These are phyloP conservation scores for Lobosporangium transversale DNA, from an alignment of 192 early-diverging fungal species.

Conservation along the genomic window DNA sequence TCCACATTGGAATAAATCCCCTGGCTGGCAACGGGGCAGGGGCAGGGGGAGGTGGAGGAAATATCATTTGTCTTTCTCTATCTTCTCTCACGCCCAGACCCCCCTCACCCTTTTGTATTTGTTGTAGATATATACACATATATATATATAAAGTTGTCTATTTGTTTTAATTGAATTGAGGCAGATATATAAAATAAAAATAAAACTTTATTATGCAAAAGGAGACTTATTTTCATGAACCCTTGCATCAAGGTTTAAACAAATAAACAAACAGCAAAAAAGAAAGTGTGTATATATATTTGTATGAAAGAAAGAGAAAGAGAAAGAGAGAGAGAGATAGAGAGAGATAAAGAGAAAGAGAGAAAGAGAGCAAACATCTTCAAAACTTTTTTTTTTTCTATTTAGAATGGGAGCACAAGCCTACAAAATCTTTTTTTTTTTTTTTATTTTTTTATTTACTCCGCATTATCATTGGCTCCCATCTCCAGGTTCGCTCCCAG, in stretches of 20 bases:
- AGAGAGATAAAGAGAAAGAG: background rate
- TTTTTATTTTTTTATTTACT: background rate
- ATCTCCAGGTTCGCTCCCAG: background rate
- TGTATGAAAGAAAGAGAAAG: background rate
- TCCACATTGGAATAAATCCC: no score
- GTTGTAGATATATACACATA: background rate
- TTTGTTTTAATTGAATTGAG: background rate
- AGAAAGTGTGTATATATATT: no score
- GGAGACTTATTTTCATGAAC: background rate
- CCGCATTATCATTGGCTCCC: background rate
- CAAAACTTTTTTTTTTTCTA: background rate
- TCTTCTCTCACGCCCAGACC: background rate
- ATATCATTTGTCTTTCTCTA: background rate
- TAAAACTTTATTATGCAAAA: no score
- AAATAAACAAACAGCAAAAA: conserved; percentile 1
- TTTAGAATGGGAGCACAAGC: background rate
- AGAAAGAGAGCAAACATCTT: background rate
- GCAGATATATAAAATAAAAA: no score
- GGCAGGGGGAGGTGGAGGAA: background rate
- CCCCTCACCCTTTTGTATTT: background rate
- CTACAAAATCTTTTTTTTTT: no score
- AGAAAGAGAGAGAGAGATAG: background rate
- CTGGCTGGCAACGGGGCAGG: no score
- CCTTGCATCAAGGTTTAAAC: background rate
- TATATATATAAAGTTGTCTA: background rate